Evolutionary conservation across 176 grass and related monocot genomes (phyloP).

Genomic region (Oryza rufipogon): DNA sequence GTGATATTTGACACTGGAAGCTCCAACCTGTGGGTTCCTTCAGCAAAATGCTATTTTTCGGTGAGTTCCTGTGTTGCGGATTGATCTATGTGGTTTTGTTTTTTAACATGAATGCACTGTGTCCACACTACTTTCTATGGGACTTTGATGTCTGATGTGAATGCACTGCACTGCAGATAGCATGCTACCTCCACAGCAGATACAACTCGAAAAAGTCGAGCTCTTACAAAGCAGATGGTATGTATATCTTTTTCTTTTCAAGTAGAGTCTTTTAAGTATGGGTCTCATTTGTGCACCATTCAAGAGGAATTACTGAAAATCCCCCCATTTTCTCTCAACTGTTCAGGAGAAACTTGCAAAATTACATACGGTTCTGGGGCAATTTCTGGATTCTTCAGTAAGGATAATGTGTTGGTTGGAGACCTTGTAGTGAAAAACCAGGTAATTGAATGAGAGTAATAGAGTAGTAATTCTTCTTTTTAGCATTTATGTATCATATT

Average conservation of each 20-base stretch:
- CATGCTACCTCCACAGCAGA: conserved; percentile 79
- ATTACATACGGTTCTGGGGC: conserved; percentile 88
- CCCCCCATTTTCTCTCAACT: background rate
- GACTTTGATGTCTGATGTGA: background rate
- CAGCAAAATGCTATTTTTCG: conserved; percentile 85
- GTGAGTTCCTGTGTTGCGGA: conserved; percentile 37
- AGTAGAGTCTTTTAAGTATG: background rate
- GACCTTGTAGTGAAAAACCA: conserved; percentile 72
- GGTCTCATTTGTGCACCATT: background rate
- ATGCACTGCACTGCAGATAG: conserved; percentile 51
- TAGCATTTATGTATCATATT: background rate
- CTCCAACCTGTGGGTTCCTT: conserved; percentile 95
- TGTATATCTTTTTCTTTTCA: background rate
- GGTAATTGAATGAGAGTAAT: conserved; percentile 28
- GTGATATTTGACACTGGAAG: conserved; percentile 97
- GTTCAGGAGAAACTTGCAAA: conserved; percentile 73
- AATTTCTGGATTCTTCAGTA: conserved; percentile 89
- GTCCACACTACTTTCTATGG: too few species aligned
- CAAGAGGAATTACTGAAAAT: background rate
- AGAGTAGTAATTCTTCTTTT: background rate
- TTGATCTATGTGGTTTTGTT: background rate
- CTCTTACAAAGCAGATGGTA: conserved; percentile 79
- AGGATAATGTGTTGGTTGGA: conserved; percentile 78
- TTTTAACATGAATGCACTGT: too few species aligned
- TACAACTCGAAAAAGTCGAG: conserved; percentile 74